Percentiles rank a stretch among this genome's conserved stretches.
Conservation (phyloP, 257 asterid genomes). For the Verbascum thapsus region DNA sequence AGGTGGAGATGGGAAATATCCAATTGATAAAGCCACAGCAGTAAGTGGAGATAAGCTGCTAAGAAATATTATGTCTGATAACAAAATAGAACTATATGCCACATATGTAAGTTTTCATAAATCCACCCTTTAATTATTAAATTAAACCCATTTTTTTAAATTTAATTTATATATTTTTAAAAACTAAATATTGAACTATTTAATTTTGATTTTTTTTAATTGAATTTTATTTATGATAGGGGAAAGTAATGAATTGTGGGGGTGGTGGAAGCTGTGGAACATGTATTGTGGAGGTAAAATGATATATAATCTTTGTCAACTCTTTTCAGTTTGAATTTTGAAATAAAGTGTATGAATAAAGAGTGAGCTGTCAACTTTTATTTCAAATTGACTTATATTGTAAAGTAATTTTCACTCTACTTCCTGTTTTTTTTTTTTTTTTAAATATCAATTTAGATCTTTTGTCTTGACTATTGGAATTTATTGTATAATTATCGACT, state of each 20-base stretch:
- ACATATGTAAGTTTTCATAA: conserved; percentile 62
- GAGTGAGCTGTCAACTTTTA: background rate
- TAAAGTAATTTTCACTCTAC: background rate
- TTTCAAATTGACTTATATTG: background rate
- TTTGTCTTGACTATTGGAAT: background rate
- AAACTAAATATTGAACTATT: background rate
- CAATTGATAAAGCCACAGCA: conserved; percentile 64
- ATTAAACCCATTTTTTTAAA: too few species aligned
- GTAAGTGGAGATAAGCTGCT: conserved; percentile 85
- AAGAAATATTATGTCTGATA: conserved; percentile 81
- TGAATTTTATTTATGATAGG: conserved; percentile 39
- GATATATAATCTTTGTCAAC: background rate
- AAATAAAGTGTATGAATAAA: too few species aligned
- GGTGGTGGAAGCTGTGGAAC: conserved; percentile 95
- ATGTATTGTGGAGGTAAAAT: conserved; percentile 80
- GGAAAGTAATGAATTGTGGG: conserved; percentile 84
- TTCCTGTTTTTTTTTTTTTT: background rate
- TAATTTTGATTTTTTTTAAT: background rate
- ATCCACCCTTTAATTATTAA: too few species aligned
- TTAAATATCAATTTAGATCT: background rate
- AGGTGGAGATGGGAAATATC: conserved; percentile 54
- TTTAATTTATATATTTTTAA: background rate
- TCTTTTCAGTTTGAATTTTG: background rate
- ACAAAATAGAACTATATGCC: conserved; percentile 83
- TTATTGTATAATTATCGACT: too few species aligned